Evolutionary conservation across 148 eudicot genomes (phyloP), one percentile per base, ranked within the genome.

Genomic region (Camellia sinensis): DNA sequence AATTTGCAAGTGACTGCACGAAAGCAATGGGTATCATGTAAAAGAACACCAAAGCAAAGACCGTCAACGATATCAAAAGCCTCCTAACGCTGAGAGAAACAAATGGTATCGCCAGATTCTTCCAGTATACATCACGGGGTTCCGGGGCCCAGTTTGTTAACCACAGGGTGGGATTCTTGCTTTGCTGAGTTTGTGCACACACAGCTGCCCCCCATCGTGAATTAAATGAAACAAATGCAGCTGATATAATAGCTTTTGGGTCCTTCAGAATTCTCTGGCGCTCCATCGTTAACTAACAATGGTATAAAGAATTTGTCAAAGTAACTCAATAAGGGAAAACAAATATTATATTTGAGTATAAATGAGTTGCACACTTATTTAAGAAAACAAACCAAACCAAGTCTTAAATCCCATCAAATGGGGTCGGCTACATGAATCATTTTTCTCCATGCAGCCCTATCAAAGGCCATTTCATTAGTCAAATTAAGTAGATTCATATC

Each of bases 151-250:
- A 96, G 63, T 90, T 84, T 40, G 99, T 92, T 77, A 96, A 69
- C 97, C 97, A 96, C 45, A 87, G 76, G 44, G 94, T 96, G 2
- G 99, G 98, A 70, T 94, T 94, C 83, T 80, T 92, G 85, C 94
- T 94, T 85, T 96, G 99, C 67, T 87, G 87, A 81, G 99, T 96
- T 80, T 94, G 98, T 19, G 99, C 99, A 87, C 98, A 96, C 21
- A 96, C 95, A 19, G 98, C 95, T 3, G 99, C 97, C 14, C 97
- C 99, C 95, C 98, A 92, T 78, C 97, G 88, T n/a, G 99, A 92
- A 48, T 92, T 91, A 78, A 96, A 96, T 9, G 98, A 96, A 22
- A 96, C 99, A 88, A 96, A 96, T 69, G 98, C 92, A 83, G 85
- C 97, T 1, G 95, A 87, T 82, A 88, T 77, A 69, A 91, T 84